A percentile compares a stretch with the other conserved stretches of the same genome.
These are phyloP conservation scores for Penicillium salamii DNA, from an alignment of 495 filamentous ascomycete species.

Conservation along the genomic window DNA sequence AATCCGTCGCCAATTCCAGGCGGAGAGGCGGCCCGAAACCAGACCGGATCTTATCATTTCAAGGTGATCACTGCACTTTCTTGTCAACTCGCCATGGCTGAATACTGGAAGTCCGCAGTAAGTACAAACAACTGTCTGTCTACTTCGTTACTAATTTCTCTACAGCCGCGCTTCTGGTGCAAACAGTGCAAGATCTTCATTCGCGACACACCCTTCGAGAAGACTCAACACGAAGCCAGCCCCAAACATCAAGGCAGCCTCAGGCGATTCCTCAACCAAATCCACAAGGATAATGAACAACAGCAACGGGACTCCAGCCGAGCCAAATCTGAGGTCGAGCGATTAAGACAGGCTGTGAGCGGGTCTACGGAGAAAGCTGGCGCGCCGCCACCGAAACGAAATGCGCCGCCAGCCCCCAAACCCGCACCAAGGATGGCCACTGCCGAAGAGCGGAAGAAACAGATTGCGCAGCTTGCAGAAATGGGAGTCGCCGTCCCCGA, in stretches of 20 bases:
- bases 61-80: constrained; percentile 1
- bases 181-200: constrained; percentile 94
- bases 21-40: constrained; percentile 11
- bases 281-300: constrained; percentile 77
- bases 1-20: no score
- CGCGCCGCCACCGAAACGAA: constrained; percentile 23
- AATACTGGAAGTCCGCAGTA: constrained; percentile 98
- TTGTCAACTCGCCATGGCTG: constrained; percentile 62
- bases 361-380: constrained; percentile 22
- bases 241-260: constrained; percentile 82
- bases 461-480: constrained; percentile 81
- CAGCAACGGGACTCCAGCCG: constrained; percentile 74
- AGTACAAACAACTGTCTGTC: constrained; percentile 12
- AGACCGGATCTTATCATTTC: constrained; percentile 17
- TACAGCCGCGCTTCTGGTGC: constrained; percentile 87
- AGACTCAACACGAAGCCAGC: constrained; percentile 86
- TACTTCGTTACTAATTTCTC: not conserved
- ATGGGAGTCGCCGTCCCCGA: constrained; percentile 86
- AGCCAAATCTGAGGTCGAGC: constrained; percentile 81
- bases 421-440: constrained; percentile 40
- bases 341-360: constrained; percentile 74
- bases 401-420: constrained; percentile 20
- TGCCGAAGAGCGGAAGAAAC: constrained; percentile 71
- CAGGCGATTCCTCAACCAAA: constrained; percentile 84
- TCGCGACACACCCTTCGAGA: constrained; percentile 86